Base-by-base conservation (phyloP, 192 early-diverging fungal genomes). In the Coemansia sp. region DNA sequence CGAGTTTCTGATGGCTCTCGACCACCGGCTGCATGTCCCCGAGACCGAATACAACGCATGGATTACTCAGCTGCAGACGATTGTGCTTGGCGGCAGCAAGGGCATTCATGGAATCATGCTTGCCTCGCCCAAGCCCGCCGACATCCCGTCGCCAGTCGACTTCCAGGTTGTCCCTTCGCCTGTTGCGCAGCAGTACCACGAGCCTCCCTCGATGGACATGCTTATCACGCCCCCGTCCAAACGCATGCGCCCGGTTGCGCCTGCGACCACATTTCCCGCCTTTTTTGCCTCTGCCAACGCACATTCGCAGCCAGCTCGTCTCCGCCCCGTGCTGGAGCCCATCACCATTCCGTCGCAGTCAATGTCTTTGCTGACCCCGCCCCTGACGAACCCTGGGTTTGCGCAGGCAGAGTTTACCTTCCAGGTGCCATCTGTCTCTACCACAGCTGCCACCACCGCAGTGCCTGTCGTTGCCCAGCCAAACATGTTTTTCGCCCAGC, bases 1-100 rank as follows among this genome's bases (percentile, higher is more conserved):
- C 66, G 94, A 96, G 70, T 94, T 93, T 70, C 71, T 96, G 66
- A 71, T 81, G 37, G 90, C 92, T 22, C 86, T 96, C 35, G 84
- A 91, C 54, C 94, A 89, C 65, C 85, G 87, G 61, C 83, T 93
- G 35, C 89, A 91, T 75, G 90, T 94, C 15, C 74, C 85, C 6
- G 84, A 89, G 37, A 48, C 75, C 7, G 88, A 94, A 59, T 96
- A 92, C 75, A 85, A 85, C 65, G 76, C 84, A 38, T 96, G 94
- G 94, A 82, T 89, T 32, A 48, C 54, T 61, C 69, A 67, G 41
- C 60, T 84, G 38, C 73, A 79, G 67, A 75, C 68, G 12, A 84
- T 84, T 43, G 64, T 83, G 64, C 41, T 70, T 38, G 71, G 43
- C 36, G 67, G 57, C 32, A 51, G 20, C 54, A 65, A 35, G 41